Evolutionary conservation across 331 rosid species (phyloP), one percentile per base, ranked within the genome.

Genomic region (Malus hybrid): DNA sequence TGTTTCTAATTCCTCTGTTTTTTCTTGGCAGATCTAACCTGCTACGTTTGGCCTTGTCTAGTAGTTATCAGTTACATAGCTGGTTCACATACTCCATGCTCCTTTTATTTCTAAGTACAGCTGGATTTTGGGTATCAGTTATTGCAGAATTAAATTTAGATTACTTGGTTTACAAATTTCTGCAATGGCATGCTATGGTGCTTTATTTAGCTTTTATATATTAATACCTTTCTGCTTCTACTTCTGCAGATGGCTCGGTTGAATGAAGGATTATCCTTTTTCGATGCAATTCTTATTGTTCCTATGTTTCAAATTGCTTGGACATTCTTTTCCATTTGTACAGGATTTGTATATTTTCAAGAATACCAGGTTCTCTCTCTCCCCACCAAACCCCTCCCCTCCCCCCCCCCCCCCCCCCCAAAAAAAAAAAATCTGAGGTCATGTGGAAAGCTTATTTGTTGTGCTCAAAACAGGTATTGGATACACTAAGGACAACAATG

Each of bases 231-330:
- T 76, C 39, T 19, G 13, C 59, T 61, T 55, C 19, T 57, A 71
- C 70, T 50, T 86, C 18, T 89, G 88, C 99, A 95, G 97, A 95
- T 95, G 99, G 70, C 99, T 52, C 91, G 99, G 88, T 80, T 95
- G 87, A 95, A 95, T 75, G 98, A 95, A 89, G 99, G 99, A 63
- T 84, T 95, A 88, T 86, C 97, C 44, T 81, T 95, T 77, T 95
- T 89, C 74, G 99, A 95, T 86, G 99, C 98, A 52, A 95, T 95
- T 75, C 99, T 95, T 76, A 95, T 95, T 79, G 99, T 95, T 75
- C 99, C 99, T 44, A 95, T 95, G 99, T 92, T 95, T 87, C 99
- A 95, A 82, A 95, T 95, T 79, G 93, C 88, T 56, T 92, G 99
- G 98, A 92, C 99, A 56, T 87, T 95, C 85, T 95, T 95, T 91